A percentile compares a stretch with the other conserved stretches of the same genome.
Conservation (phyloP, 2,329 filamentous ascomycete species). For the Fusarium hainanense region DNA sequence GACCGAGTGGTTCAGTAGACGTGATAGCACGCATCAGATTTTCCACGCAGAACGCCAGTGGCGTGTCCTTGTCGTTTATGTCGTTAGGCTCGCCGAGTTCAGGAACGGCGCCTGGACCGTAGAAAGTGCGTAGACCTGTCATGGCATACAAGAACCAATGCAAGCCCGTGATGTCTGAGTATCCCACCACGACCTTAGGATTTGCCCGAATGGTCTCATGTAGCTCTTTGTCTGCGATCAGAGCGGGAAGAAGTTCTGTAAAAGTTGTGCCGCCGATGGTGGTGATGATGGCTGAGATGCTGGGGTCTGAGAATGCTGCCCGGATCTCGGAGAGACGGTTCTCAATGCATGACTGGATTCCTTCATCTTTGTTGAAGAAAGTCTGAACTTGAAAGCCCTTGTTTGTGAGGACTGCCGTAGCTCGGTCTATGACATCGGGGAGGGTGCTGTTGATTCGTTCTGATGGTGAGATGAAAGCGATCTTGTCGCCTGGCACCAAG, state of each 20-base stretch:
- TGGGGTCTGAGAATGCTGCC: slow-evolving; percentile 52
- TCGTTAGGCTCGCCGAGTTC: slow-evolving; percentile 52
- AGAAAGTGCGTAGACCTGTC: slow-evolving; percentile 57
- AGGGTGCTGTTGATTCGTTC: slow-evolving; percentile 50
- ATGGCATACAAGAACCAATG: slow-evolving; percentile 56
- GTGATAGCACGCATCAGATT: slow-evolving; percentile 50
- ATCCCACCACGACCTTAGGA: slow-evolving; percentile 57
- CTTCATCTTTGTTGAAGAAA: slow-evolving; percentile 48
- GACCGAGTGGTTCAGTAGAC: slow-evolving; percentile 44
- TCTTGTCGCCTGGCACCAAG: slow-evolving; percentile 51
- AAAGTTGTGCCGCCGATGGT: slow-evolving; percentile 54
- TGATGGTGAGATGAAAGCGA: slow-evolving; percentile 56
- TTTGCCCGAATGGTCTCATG: slow-evolving; percentile 49
- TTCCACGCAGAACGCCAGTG: slow-evolving; percentile 48
- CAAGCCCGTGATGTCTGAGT: slow-evolving; percentile 55
- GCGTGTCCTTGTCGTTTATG: slow-evolving; percentile 38
- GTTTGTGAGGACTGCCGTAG: slow-evolving; percentile 44
- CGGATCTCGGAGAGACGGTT: slow-evolving; percentile 54
- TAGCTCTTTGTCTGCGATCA: slow-evolving; percentile 52
- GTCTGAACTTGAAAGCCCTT: slow-evolving; percentile 52
- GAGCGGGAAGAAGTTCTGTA: slow-evolving; percentile 54
- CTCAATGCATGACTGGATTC: slow-evolving; percentile 49
- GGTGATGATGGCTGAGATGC: slow-evolving; percentile 53
- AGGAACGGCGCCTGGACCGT: slow-evolving; percentile 54
- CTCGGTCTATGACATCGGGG: slow-evolving; percentile 48